Percentiles rank a stretch among this genome's conserved stretches.
These are phyloP conservation scores for Graphium sp. DNA, from an alignment of 2,329 filamentous ascomycete species.

Conservation along the genomic window DNA sequence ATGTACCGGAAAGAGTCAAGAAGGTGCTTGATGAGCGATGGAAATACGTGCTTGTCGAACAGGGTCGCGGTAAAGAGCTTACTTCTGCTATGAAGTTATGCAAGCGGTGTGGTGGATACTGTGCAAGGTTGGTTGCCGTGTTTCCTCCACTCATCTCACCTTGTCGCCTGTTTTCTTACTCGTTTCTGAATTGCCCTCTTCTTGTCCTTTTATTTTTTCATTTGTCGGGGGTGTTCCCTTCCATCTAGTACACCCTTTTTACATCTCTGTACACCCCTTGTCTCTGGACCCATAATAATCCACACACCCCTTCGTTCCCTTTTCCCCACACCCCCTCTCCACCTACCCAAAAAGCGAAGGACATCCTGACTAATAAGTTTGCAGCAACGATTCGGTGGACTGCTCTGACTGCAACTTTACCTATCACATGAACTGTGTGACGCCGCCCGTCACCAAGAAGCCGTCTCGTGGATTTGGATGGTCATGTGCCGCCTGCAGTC, in stretches of 20 bases:
- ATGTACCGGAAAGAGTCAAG: conserved; percentile 89
- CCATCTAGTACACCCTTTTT: conserved; percentile 2
- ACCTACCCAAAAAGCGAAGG: too few species aligned
- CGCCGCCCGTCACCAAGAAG: conserved; percentile 83
- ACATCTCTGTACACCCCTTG: conserved; percentile 6
- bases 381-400: conserved; percentile 83
- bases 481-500: conserved; percentile 91
- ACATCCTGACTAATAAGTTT: conserved; percentile 5
- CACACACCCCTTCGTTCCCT: conserved; percentile 1
- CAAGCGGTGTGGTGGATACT: conserved; percentile 82
- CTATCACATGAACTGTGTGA: conserved; percentile 97
- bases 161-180: conserved; percentile 4
- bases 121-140: conserved; percentile 53
- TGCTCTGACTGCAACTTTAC: conserved; percentile 90
- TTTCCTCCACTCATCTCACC: conserved; percentile 1
- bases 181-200: conserved; percentile 5
- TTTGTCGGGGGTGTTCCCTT: not conserved
- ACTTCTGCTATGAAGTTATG: conserved; percentile 92
- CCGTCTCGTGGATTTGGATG: conserved; percentile 94
- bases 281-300: conserved; percentile 4
- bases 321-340: conserved; percentile 8
- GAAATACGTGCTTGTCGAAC: conserved; percentile 91
- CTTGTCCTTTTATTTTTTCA: conserved; percentile 3
- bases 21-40: conserved; percentile 90
- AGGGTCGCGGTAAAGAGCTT: conserved; percentile 83